Evolutionary conservation across 139 green algal genomes (phyloP).

Genomic region (Chlorella ohadii): DNA sequence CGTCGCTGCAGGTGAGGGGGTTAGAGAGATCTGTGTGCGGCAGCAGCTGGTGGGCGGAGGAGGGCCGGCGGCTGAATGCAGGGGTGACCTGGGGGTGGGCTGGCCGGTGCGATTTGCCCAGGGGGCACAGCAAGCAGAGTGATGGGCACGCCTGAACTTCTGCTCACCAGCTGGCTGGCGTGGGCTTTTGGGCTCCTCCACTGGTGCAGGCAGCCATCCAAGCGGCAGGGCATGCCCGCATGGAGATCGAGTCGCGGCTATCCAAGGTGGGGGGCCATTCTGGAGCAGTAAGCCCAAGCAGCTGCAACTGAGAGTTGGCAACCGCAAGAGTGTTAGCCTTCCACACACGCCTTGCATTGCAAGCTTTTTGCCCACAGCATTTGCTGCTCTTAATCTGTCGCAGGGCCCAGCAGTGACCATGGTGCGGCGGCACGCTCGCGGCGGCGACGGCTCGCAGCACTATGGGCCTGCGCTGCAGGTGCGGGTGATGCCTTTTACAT

Average conservation of each 20-base stretch:
- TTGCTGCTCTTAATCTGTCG: too few species aligned
- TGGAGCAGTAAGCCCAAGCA: neutral
- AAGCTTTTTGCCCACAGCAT: too few species aligned
- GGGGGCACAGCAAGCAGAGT: neutral
- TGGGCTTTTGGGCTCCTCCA: neutral
- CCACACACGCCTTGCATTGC: too few species aligned
- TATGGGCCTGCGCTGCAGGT: conserved; percentile 38
- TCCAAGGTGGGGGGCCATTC: conserved; percentile 59
- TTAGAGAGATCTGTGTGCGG: too few species aligned
- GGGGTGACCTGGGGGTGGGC: too few species aligned
- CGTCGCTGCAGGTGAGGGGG: conserved; percentile 23
- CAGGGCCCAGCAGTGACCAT: conserved; percentile 44
- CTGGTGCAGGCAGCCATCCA: conserved; percentile 46
- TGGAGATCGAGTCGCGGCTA: conserved; percentile 84
- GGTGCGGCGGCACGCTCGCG: conserved; percentile 38
- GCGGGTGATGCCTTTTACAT: too few species aligned
- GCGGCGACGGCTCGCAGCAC: conserved; percentile 55
- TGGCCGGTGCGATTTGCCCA: neutral
- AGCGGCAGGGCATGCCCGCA: conserved; percentile 52
- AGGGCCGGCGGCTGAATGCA: too few species aligned
- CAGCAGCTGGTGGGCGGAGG: neutral
- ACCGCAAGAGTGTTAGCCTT: too few species aligned
- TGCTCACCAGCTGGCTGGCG: neutral
- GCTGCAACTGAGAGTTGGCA: too few species aligned
- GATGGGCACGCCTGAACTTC: too few species aligned